These are phyloP conservation scores for Zostera marina DNA, from an alignment of 116 monocot species.

Conservation along the genomic window DNA sequence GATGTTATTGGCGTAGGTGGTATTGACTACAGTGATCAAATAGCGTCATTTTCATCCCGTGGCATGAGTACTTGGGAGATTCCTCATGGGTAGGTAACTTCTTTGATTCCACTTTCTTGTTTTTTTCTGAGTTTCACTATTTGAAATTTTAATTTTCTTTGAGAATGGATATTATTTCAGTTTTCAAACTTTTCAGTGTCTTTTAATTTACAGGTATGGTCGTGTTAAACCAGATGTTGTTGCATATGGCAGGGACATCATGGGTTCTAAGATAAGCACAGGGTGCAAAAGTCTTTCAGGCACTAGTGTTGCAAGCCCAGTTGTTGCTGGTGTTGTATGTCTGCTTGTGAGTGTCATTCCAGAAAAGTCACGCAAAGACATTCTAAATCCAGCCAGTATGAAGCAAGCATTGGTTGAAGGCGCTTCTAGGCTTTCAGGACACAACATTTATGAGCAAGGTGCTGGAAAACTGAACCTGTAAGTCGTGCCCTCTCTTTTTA, in stretches of 20 bases:
- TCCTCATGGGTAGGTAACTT: conserved; percentile 72
- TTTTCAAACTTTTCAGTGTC: neutral
- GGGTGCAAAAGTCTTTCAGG: conserved; percentile 99
- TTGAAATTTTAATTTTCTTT: neutral
- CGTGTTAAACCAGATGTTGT: conserved; percentile 97
- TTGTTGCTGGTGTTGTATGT: conserved; percentile 91
- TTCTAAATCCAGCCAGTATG: conserved; percentile 97
- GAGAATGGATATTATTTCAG: neutral
- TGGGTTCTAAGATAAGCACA: conserved; percentile 95
- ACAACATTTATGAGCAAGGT: conserved; percentile 95
- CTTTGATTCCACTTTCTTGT: neutral
- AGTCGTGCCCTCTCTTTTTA: conserved; percentile 13
- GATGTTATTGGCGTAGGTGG: conserved; percentile 99
- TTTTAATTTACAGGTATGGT: conserved; percentile 52
- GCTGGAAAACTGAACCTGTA: conserved; percentile 91
- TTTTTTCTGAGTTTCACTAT: neutral
- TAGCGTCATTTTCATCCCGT: conserved; percentile 98
- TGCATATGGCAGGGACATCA: conserved; percentile 94
- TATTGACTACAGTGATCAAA: conserved; percentile 88
- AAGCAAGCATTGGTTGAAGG: conserved; percentile 99
- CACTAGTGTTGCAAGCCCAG: conserved; percentile 98
- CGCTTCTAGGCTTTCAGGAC: conserved; percentile 76
- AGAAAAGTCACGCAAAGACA: conserved; percentile 40
- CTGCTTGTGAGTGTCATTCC: conserved; percentile 89
- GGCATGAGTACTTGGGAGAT: conserved; percentile 99